These are phyloP conservation scores for Neopestalotiopsis sp. DNA, from an alignment of 2,329 filamentous ascomycete species.

Conservation along the genomic window DNA sequence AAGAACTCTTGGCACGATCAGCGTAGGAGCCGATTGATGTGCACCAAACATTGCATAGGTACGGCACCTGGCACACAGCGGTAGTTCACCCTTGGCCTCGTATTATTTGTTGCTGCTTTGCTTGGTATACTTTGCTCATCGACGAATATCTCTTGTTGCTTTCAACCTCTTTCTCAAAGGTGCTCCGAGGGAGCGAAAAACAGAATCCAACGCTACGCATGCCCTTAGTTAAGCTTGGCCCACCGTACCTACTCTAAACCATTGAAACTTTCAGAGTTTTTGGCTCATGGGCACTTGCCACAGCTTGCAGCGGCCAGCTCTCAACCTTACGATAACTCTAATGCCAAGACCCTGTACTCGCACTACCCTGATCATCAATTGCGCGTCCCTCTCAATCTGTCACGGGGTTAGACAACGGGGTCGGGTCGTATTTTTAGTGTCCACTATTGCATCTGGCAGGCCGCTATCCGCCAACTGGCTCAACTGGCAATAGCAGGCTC, in stretches of 20 bases:
- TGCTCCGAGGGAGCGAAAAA: neutral
- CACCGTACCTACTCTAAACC: neutral
- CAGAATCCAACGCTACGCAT: neutral
- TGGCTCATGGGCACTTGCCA: conserved; percentile 1
- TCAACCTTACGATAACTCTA: conserved; percentile 11
- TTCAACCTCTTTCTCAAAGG: neutral
- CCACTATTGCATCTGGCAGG: neutral
- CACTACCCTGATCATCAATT: neutral
- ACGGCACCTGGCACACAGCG: neutral
- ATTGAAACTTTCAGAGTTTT: conserved; percentile 1
- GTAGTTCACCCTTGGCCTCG: neutral
- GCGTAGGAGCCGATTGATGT: neutral
- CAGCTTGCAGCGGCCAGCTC: neutral
- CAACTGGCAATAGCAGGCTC: neutral
- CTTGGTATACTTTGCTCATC: neutral
- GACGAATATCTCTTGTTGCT: neutral
- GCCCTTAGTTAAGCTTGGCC: neutral
- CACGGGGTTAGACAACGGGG: neutral
- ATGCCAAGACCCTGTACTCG: conserved; percentile 9
- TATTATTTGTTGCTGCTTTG: neutral
- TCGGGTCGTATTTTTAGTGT: neutral
- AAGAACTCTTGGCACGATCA: neutral
- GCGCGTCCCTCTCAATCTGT: conserved; percentile 11
- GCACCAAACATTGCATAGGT: neutral
- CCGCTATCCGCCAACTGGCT: no score